Evolutionary conservation across 164 flowering plant genomes (phyloP).

Genomic region (Sextonia rubra): DNA sequence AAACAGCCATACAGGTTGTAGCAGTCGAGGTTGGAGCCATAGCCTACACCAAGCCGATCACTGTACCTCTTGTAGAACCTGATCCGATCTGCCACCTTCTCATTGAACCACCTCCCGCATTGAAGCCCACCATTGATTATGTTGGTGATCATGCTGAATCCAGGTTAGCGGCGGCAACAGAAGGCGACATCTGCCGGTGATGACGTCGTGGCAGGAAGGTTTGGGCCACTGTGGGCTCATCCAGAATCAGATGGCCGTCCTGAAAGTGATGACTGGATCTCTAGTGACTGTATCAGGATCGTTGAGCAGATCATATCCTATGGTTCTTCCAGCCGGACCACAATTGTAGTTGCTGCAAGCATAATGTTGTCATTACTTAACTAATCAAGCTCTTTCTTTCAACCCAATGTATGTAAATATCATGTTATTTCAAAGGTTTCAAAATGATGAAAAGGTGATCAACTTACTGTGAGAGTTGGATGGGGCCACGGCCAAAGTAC

Average conservation of each 20-base stretch:
- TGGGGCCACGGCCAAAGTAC: too few species aligned
- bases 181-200: constrained; percentile 29
- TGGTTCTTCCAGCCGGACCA: constrained; percentile 28
- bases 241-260: constrained; percentile 40
- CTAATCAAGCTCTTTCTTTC: too few species aligned
- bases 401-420: too few species aligned
- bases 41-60: constrained; percentile 33
- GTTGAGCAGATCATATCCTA: constrained; percentile 30
- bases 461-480: too few species aligned
- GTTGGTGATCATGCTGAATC: constrained; percentile 32
- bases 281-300: constrained; percentile 30
- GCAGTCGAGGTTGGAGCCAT: constrained; percentile 41
- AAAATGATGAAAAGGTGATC: too few species aligned
- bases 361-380: too few species aligned
- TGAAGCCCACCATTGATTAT: constrained; percentile 24
- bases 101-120: constrained; percentile 20
- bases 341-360: constrained; percentile 29
- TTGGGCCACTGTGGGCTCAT: constrained; percentile 20
- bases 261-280: constrained; percentile 25
- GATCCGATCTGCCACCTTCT: constrained; percentile 25
- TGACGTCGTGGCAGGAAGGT: constrained; percentile 17
- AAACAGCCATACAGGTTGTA: constrained; percentile 1
- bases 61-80: constrained; percentile 38
- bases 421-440: too few species aligned
- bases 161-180: too few species aligned